phyloP scores from a whole-genome alignment of 1,139 yeast species.

The Zygosaccharomyces pseudobailii region DNA sequence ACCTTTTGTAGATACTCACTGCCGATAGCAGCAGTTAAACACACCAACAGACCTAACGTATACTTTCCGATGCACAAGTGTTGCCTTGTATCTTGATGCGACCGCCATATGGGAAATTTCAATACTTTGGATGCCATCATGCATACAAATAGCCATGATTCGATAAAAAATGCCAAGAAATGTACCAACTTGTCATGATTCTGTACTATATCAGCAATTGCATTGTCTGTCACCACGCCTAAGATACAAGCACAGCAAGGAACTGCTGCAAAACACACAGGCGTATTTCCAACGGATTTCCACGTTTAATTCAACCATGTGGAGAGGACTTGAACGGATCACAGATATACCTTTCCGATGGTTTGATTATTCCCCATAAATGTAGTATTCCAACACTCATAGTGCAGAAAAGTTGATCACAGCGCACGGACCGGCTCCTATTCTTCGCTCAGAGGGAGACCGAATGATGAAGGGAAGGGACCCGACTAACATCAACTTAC shows the following conservation, averaged over 20 bases:
- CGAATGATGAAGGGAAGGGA: not conserved
- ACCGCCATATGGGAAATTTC: conserved; percentile 1
- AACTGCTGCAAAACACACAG: conserved; percentile 2
- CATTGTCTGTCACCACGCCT: conserved; percentile 38
- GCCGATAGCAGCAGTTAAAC: conserved; percentile 44
- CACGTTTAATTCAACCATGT: not conserved
- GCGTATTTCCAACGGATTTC: conserved; percentile 5
- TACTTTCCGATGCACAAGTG: conserved; percentile 33
- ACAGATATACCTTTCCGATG: too few relatives aligned
- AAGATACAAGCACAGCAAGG: conserved; percentile 23
- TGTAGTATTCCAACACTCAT: not conserved
- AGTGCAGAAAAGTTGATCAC: not conserved
- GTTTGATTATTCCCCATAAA: too few relatives aligned
- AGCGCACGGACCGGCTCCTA: not conserved
- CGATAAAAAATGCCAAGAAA: conserved; percentile 42
- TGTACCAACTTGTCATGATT: conserved; percentile 52
- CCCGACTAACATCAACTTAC: not conserved
- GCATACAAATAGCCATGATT: conserved; percentile 49
- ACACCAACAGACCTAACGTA: conserved; percentile 38
- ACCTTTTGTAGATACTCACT: conserved; percentile 49
- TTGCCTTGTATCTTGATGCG: conserved; percentile 5
- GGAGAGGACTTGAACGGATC: not conserved
- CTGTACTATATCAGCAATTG: conserved; percentile 44
- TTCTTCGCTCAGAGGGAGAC: not conserved
- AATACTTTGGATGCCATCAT: conserved; percentile 10